Evolutionary conservation across 2,329 filamentous ascomycete species (phyloP).

Genomic region (Malbranchea zuffiana): DNA sequence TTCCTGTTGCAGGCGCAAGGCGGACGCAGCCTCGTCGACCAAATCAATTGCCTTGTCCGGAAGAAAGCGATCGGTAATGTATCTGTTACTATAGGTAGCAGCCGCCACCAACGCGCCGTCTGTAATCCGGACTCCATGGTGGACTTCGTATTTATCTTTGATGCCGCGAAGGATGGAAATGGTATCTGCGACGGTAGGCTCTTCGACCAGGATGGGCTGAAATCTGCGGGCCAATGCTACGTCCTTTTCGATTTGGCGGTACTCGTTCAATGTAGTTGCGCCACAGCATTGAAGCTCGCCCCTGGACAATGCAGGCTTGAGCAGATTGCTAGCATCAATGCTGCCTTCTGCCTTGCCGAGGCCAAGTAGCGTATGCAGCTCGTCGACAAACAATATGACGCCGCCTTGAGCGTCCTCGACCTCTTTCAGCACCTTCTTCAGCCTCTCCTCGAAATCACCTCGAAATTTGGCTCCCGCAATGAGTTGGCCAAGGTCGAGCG

Average conservation of each 20-base stretch:
- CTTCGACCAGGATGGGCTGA: conserved; percentile 86
- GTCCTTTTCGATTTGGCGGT: conserved; percentile 89
- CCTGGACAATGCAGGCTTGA: conserved; percentile 86
- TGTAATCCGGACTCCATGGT: conserved; percentile 90
- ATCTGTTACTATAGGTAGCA: conserved; percentile 84
- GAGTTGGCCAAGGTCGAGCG: conserved; percentile 77
- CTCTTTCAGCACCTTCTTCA: conserved; percentile 85
- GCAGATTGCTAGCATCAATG: conserved; percentile 87
- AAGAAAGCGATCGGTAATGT: conserved; percentile 90
- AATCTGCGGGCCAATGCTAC: conserved; percentile 85
- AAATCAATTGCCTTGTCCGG: conserved; percentile 96
- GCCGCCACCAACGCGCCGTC: conserved; percentile 86
- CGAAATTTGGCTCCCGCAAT: conserved; percentile 94
- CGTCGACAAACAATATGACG: conserved; percentile 91
- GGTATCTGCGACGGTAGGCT: conserved; percentile 82
- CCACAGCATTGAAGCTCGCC: conserved; percentile 93
- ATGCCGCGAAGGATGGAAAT: conserved; percentile 93
- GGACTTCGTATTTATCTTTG: conserved; percentile 95
- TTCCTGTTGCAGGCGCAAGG: conserved; percentile 83
- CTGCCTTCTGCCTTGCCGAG: conserved; percentile 92
- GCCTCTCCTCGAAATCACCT: conserved; percentile 87
- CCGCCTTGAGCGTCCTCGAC: conserved; percentile 80
- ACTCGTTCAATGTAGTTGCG: conserved; percentile 86
- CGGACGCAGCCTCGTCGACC: conserved; percentile 89
- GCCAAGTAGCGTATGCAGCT: conserved; percentile 81